Conservation (phyloP, 495 filamentous ascomycete species). For the Parathielavia hyrcaniae region DNA sequence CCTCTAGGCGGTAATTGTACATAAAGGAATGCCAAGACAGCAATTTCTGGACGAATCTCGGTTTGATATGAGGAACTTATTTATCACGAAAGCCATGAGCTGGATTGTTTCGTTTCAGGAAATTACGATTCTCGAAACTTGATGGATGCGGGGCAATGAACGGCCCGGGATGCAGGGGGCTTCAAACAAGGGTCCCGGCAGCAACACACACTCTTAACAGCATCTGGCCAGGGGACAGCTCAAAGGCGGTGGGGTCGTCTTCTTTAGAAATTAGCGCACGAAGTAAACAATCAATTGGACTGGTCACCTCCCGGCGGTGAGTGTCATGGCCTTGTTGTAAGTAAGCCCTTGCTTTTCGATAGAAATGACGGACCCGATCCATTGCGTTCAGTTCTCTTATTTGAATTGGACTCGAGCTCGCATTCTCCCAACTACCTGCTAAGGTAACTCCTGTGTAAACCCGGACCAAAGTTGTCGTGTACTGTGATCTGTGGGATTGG, state of each 20-base stretch:
- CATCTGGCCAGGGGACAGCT: conserved; percentile 8
- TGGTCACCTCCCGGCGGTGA: not conserved
- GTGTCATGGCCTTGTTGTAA: not conserved
- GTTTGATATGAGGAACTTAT: not conserved
- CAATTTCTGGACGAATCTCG: not conserved
- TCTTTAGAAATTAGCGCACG: conserved; percentile 9
- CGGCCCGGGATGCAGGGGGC: not conserved
- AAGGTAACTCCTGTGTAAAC: too few species aligned
- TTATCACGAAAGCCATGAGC: not conserved
- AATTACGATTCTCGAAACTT: conserved; percentile 8
- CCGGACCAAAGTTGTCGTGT: too few species aligned
- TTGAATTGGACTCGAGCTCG: not conserved
- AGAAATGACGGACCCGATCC: too few species aligned
- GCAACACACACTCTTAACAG: not conserved
- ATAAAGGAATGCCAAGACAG: too few species aligned
- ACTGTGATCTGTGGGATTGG: not conserved
- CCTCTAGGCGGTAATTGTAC: not conserved
- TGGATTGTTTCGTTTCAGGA: conserved; percentile 10
- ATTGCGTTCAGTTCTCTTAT: not conserved
- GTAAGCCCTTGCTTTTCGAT: too few species aligned
- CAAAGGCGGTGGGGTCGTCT: conserved; percentile 7
- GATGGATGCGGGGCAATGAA: not conserved
- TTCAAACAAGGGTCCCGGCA: not conserved
- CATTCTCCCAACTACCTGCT: not conserved
- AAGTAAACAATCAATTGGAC: conserved; percentile 15